Evolutionary conservation across 805 yeast species (phyloP).

Genomic region (Torulaspora gathmanii): DNA sequence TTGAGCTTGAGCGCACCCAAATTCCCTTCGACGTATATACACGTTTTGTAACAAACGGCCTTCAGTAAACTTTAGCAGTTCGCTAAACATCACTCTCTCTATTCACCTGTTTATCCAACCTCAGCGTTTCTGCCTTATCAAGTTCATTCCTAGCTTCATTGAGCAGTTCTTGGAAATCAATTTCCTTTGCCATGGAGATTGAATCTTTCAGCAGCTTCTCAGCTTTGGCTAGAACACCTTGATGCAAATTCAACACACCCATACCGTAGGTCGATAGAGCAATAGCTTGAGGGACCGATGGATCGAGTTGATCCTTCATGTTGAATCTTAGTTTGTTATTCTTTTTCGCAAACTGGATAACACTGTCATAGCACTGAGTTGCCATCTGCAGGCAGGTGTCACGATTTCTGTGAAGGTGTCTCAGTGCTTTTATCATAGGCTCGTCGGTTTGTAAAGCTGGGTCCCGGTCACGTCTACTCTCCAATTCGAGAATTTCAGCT

Average conservation of each 20-base stretch:
- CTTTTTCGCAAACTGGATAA: conserved; percentile 40
- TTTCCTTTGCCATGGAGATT: conserved; percentile 60
- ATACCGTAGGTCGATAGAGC: conserved; percentile 81
- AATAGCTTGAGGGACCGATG: conserved; percentile 55
- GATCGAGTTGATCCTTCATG: conserved; percentile 37
- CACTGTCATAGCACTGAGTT: conserved; percentile 41
- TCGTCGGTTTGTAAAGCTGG: conserved; percentile 24
- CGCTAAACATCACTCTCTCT: background rate
- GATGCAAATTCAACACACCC: conserved; percentile 71
- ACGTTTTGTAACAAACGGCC: background rate
- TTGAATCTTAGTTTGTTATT: conserved; percentile 34
- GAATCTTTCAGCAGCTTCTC: conserved; percentile 62
- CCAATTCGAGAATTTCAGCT: conserved; percentile 39
- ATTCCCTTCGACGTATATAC: background rate
- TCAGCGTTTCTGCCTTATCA: conserved; percentile 37
- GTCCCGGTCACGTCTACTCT: conserved; percentile 26
- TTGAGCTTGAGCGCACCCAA: too few species aligned
- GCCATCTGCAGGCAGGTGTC: conserved; percentile 36
- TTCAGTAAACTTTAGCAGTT: background rate
- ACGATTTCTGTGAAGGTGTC: conserved; percentile 26
- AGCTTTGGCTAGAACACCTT: conserved; percentile 52
- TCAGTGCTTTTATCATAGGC: conserved; percentile 20
- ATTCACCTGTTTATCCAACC: conserved; percentile 11
- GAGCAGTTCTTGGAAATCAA: conserved; percentile 59
- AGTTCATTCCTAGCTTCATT: conserved; percentile 64